phyloP scores from a whole-genome alignment of 2,329 filamentous ascomycete species.

The Dothistroma septosporum region DNA sequence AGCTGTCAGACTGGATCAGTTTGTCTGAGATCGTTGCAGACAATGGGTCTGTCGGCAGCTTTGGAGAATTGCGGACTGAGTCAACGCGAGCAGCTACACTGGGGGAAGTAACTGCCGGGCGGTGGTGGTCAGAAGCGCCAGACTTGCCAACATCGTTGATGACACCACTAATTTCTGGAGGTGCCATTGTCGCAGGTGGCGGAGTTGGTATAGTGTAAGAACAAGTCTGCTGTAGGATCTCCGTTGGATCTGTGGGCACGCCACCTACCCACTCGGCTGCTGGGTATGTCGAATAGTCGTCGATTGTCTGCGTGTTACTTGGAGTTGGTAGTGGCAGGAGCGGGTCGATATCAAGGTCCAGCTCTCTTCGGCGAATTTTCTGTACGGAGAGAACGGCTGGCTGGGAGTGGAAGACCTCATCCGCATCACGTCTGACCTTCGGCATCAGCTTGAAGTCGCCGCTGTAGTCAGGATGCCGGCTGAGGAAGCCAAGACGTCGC shows the following conservation, averaged over 20 bases:
- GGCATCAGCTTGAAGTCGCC: slow-evolving; percentile 9
- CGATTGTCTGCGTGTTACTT: slow-evolving; percentile 27
- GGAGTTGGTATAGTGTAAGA: not conserved
- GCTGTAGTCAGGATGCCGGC: slow-evolving; percentile 20
- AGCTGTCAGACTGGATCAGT: not conserved
- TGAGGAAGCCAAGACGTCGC: slow-evolving; percentile 25
- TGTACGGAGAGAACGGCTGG: slow-evolving; percentile 22
- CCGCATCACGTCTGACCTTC: slow-evolving; percentile 17
- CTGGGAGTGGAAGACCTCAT: slow-evolving; percentile 21
- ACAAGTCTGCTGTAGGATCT: not conserved
- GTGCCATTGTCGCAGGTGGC: not conserved
- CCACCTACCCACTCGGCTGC: slow-evolving; percentile 9
- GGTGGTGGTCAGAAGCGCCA: not conserved
- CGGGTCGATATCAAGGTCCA: slow-evolving; percentile 17
- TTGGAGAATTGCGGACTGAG: not conserved
- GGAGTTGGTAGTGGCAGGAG: slow-evolving; percentile 29
- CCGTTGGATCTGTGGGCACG: not conserved
- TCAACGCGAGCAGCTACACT: not conserved
- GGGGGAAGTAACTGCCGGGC: not conserved
- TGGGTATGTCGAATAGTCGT: slow-evolving; percentile 24
- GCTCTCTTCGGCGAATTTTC: slow-evolving; percentile 26
- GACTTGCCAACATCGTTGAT: not conserved
- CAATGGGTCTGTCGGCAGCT: not conserved
- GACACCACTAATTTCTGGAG: not conserved
- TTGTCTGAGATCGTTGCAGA: not conserved